phyloP scores from a whole-genome alignment of 768 basidiomycete genomes.

The Tricholoma sp. region DNA sequence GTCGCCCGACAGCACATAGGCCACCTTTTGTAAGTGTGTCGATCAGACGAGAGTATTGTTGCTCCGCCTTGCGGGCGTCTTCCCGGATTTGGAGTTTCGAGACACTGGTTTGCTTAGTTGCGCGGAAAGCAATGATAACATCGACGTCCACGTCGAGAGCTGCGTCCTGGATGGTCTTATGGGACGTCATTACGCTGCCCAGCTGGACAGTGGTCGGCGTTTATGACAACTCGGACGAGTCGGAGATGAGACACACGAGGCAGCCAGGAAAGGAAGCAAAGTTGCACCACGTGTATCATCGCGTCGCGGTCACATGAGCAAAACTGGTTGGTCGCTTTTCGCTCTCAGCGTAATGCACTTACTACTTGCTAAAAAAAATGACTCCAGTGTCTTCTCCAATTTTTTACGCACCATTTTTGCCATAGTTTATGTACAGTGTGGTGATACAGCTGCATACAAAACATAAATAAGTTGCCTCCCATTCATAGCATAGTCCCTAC shows the following conservation, averaged over 20 bases:
- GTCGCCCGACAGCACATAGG: slow-evolving; percentile 65
- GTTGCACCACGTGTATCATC: too few species aligned
- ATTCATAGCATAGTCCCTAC: too few species aligned
- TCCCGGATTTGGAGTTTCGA: slow-evolving; percentile 61
- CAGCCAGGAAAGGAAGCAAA: not conserved
- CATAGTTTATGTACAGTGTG: too few species aligned
- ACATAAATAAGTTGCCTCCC: too few species aligned
- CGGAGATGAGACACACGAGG: not conserved
- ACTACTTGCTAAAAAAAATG: too few species aligned
- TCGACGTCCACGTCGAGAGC: slow-evolving; percentile 43
- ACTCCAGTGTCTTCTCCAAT: too few species aligned
- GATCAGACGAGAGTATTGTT: slow-evolving; percentile 64
- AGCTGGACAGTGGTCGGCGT: not conserved
- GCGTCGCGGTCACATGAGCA: too few species aligned
- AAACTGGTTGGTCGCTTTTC: too few species aligned
- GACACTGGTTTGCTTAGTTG: slow-evolving; percentile 40
- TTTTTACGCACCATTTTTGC: too few species aligned
- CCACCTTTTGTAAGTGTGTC: slow-evolving; percentile 56
- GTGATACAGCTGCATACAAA: too few species aligned
- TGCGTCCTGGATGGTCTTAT: not conserved
- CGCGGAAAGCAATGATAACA: slow-evolving; percentile 67
- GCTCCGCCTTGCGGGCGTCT: slow-evolving; percentile 58
- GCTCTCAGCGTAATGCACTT: too few species aligned
- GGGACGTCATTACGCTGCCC: not conserved
- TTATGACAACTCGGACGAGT: too few species aligned